These are phyloP conservation scores for Casuarina equisetifolia DNA, from an alignment of 306 rosid genomes.

Conservation along the genomic window DNA sequence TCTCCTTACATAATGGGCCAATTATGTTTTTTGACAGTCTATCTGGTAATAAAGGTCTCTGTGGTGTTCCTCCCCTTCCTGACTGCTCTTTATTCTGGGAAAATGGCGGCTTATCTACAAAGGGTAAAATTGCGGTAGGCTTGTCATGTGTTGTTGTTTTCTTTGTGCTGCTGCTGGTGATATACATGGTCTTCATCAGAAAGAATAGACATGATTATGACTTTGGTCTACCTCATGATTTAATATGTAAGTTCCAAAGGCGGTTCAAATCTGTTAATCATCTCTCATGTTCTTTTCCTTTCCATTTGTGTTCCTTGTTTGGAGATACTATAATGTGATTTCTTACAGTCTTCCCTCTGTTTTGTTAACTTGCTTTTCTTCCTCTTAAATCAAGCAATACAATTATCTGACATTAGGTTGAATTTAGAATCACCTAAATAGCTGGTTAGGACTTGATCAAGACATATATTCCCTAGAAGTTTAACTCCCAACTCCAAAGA, in stretches of 20 bases:
- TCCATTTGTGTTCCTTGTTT: background rate
- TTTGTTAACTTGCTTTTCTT: background rate
- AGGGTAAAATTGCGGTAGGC: slow-evolving; percentile 78
- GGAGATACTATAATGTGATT: background rate
- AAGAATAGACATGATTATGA: slow-evolving; percentile 82
- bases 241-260: slow-evolving; percentile 64
- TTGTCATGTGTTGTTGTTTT: slow-evolving; percentile 55
- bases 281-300: background rate
- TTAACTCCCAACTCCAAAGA: background rate
- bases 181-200: slow-evolving; percentile 65
- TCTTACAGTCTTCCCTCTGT: background rate
- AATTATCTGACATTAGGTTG: background rate
- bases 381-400: background rate
- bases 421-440: slow-evolving; percentile 1
- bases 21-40: slow-evolving; percentile 50
- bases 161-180: slow-evolving; percentile 52
- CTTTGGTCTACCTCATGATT: slow-evolving; percentile 86
- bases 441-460: background rate
- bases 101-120: slow-evolving; percentile 64
- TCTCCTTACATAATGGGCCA: background rate
- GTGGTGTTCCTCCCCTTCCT: slow-evolving; percentile 79
- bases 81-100: slow-evolving; percentile 85
- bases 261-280: slow-evolving; percentile 16
- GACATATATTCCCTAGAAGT: background rate
- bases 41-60: slow-evolving; percentile 76